Percentiles rank a stretch among this genome's conserved stretches.
Evolutionary conservation across 2,329 filamentous ascomycete species (phyloP).

Genomic region (Stachybotrys echinatus): DNA sequence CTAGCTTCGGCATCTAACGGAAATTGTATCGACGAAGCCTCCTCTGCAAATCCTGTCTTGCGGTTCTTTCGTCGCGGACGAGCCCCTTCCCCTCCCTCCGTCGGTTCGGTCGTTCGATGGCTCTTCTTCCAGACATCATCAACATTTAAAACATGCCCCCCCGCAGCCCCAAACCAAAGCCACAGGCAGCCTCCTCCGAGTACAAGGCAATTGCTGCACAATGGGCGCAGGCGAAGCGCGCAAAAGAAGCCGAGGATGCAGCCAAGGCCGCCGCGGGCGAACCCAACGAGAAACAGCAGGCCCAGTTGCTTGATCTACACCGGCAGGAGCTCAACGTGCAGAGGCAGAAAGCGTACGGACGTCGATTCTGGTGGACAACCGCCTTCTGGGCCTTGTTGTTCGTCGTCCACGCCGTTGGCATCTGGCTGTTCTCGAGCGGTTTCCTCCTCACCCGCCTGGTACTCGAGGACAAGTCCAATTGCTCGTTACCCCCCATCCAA

Average conservation of each 20-base stretch:
- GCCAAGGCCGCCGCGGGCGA: conserved; percentile 20
- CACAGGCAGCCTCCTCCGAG: conserved; percentile 29
- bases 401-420: conserved; percentile 70
- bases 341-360: conserved; percentile 30
- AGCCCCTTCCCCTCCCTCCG: no score
- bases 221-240: conserved; percentile 48
- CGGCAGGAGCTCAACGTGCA: conserved; percentile 45
- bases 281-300: conserved; percentile 24
- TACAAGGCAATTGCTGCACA: conserved; percentile 49
- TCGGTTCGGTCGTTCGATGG: neutral
- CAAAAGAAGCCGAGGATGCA: conserved; percentile 38
- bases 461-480: conserved; percentile 70
- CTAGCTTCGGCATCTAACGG: no score
- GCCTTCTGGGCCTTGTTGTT: conserved; percentile 68
- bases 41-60: no score
- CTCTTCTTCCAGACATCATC: neutral
- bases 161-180: conserved; percentile 7
- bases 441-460: conserved; percentile 87
- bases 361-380: conserved; percentile 43
- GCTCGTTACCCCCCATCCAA: conserved; percentile 62
- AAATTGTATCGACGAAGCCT: no score
- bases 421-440: conserved; percentile 90
- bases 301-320: conserved; percentile 35
- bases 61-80: no score
- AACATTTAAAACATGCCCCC: conserved; percentile 15